Evolutionary conservation across 2,329 filamentous ascomycete species (phyloP), one percentile per base, ranked within the genome.

Genomic region (Aspergillus sp.): DNA sequence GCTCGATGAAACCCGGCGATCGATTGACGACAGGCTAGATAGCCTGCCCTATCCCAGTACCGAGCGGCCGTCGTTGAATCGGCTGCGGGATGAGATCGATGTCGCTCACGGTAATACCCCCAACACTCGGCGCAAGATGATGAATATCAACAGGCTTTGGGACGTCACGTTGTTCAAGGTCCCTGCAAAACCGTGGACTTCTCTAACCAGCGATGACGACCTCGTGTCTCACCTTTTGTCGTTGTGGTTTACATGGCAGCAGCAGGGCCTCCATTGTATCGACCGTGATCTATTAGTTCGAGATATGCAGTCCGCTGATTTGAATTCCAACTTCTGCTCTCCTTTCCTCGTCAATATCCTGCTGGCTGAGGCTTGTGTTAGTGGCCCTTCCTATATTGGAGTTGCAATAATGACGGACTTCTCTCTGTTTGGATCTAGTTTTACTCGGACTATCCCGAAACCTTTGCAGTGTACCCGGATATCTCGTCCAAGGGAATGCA

Each of bases 271-370:
- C 44, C 47, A 53, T 32, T 55, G 50, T 48, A 36, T 59, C 20
- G 51, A 59, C 24, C 39, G 42, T 11, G 47, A 52, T 15, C 20
- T 48, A 12, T 57, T 59, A 28, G 36, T 58, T 5, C 32, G 35
- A 1, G 54, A 49, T 13, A 57, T 56, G 54, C 39, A 43, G 32
- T 28, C 37, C 4, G 47, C 48, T 5, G 32, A 52, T 13, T 15
- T 53, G 13, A 26, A 49, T 4, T 48, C 43, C 7, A 39, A 29
- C 7, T 57, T 49, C 30, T 59, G 56, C 39, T 53, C 54, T 1
- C 49, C 54, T 2, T 57, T 54, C 26, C 40, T 59, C 26, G 55
- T 58, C 15, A 59, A 59, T 36, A 43, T 47, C n/a, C 53, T 59
- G 15, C 41, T 58, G 1, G 41, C 51, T 8, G 48, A 54, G 31